Base-by-base conservation (phyloP, 1,284 basidiomycete species). In the Fereydounia khargensis region DNA sequence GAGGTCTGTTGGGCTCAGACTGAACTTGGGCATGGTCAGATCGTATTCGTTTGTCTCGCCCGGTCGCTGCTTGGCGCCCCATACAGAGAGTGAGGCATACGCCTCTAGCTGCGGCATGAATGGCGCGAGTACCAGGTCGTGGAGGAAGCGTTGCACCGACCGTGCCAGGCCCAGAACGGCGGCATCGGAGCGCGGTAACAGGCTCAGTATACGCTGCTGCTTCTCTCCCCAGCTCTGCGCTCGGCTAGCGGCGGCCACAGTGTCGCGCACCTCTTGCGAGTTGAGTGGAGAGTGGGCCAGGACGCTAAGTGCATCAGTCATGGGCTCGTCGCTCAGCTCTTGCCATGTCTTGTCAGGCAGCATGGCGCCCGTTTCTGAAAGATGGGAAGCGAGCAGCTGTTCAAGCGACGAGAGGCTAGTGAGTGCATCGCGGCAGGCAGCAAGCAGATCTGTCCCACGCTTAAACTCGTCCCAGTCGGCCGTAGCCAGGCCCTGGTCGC, bases 21-120 rank as follows among this genome's bases (percentile, higher is more conserved):
- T 95, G 77, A 98, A 98, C 4, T 84, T 88, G 2, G 94, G 94
- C n/a, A 97, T 84, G 28, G 83, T 81, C 20, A 91, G 80, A 48
- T 89, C 87, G 73, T 81, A 83, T 24, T 79, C 67, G 28, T 65
- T 59, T 23, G 50, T 19, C n/a, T 49, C 38, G 39, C 53, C 54
- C 8, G 65, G 44, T 36, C 56, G 41, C 41, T 60, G 35, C 49
- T 50, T 33, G 32, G 67, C 38, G 4, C 81, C 78, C 91, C 91
- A 96, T 11, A 84, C 74, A 0, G 87, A 65, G 0, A 86, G 80
- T 0, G 82, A 77, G 0, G 89, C 79, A 73, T 97, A 98, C 0
- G 80, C 75, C 7, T 82, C 77, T 25, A 98, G 83, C 51, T 88
- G 85, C 20, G 82, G 81, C 28, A 85, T 80, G n/a, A 97, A 80